Evolutionary conservation across 306 rosid species (phyloP), one percentile per base, ranked within the genome.

Genomic region (Styphnolobium japonicum): DNA sequence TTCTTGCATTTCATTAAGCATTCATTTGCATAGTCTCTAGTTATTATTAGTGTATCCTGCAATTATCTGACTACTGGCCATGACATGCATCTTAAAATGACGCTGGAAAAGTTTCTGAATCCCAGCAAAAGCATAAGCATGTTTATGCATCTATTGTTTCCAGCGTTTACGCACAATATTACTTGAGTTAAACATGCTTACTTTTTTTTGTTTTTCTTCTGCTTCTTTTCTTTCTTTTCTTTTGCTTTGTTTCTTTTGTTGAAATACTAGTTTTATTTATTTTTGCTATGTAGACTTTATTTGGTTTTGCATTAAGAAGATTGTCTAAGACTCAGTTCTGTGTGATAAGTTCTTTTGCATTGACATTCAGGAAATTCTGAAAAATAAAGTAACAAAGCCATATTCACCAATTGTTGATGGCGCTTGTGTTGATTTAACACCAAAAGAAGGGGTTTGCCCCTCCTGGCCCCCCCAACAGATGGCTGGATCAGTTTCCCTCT

Each of bases 361-460:
- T 77, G 53, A 66, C 69, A 25, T 85, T 69, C 90, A 95, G 99
- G 91, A 79, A 64, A 43, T 64, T 55, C 39, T 56, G 52, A 87
- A 76, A 80, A 87, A 76, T 69, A 83, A 80, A 82, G 87, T 88
- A 75, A 84, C 89, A 42, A 88, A 87, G 81, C 99, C 99, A 62
- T 95, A 95, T 80, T 84, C 98, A 60, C 97, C 99, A n/a, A 64
- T 72, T 81, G 84, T 81, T 34, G 92, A 92, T 45, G 82, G 84
- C 56, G 14, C 85, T 27, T 71, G 78, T 46, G 75, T 76, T 77
- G 95, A 88, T 72, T 63, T 80, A 39, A 66, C 73, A 40, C 82
- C 80, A 2, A 93, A 88, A 64, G 98, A 93, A 83, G 92, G 90
- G 73, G 56, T 80, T 25, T 45, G 74, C 66, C 64, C 73, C 58